phyloP scores from a whole-genome alignment of 1,284 basidiomycete genomes.

The Gastroboletus turbinatus region DNA sequence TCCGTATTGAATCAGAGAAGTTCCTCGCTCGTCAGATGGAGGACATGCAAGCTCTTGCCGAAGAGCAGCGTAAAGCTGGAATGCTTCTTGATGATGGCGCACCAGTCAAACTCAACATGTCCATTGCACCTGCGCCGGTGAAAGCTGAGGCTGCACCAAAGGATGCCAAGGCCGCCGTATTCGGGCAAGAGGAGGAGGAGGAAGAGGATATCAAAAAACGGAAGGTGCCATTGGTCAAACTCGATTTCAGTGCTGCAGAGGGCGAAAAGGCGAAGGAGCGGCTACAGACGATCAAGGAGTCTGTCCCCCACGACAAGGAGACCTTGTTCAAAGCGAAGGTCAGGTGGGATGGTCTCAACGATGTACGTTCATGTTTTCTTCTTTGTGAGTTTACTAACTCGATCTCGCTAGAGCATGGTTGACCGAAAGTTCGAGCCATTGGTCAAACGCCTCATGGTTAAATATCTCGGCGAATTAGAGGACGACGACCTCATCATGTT shows the following conservation, averaged over 20 bases:
- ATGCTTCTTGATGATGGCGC: slow-evolving; percentile 88
- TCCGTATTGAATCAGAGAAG: slow-evolving; percentile 83
- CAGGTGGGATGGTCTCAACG: slow-evolving; percentile 82
- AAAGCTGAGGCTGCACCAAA: slow-evolving; percentile 48
- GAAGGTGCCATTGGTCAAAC: slow-evolving; percentile 78
- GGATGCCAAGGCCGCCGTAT: slow-evolving; percentile 59
- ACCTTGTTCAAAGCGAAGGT: slow-evolving; percentile 77
- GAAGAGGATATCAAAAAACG: slow-evolving; percentile 78
- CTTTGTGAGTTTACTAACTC: slow-evolving; percentile 3
- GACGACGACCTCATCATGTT: slow-evolving; percentile 90
- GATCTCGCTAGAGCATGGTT: slow-evolving; percentile 57
- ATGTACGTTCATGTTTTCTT: slow-evolving; percentile 56
- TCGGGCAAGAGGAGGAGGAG: slow-evolving; percentile 79
- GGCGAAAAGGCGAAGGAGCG: slow-evolving; percentile 76
- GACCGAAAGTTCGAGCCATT: slow-evolving; percentile 81
- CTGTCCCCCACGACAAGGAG: slow-evolving; percentile 72
- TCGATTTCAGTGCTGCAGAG: slow-evolving; percentile 82
- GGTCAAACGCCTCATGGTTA: slow-evolving; percentile 75
- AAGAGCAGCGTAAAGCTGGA: slow-evolving; percentile 84
- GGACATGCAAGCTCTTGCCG: slow-evolving; percentile 84
- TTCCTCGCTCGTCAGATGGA: slow-evolving; percentile 89
- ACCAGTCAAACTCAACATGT: slow-evolving; percentile 81
- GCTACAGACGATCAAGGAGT: slow-evolving; percentile 69
- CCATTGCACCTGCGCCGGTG: slow-evolving; percentile 47
- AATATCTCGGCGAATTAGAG: slow-evolving; percentile 84